Evolutionary conservation across 2,329 filamentous ascomycete species (phyloP).

Genomic region (Alternaria infectoria): DNA sequence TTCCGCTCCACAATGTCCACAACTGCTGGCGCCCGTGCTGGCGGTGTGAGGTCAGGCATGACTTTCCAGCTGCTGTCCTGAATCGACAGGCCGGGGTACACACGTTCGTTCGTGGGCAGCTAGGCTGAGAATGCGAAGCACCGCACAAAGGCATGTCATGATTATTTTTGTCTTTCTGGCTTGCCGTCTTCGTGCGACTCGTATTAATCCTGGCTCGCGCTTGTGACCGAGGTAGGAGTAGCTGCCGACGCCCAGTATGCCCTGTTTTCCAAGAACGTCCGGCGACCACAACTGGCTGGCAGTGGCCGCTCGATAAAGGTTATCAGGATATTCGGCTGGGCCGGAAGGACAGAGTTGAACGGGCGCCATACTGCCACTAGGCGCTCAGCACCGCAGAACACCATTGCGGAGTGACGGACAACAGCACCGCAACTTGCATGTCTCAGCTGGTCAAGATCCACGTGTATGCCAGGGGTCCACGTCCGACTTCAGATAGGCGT

Average conservation of each 20-base stretch:
- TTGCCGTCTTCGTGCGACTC: constrained; percentile 36
- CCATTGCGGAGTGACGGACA: constrained; percentile 22
- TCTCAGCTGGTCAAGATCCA: constrained; percentile 33
- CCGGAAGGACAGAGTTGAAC: constrained; percentile 22
- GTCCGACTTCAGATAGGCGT: constrained; percentile 22
- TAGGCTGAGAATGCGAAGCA: constrained; percentile 27
- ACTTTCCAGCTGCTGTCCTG: constrained; percentile 18
- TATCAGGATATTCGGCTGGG: constrained; percentile 19
- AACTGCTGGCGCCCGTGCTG: constrained; percentile 24
- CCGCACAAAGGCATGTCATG: constrained; percentile 26
- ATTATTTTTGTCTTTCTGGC: constrained; percentile 40
- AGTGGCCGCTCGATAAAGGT: constrained; percentile 16
- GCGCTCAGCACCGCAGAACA: constrained; percentile 16
- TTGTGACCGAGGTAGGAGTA: constrained; percentile 23
- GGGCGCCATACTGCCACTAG: constrained; percentile 19
- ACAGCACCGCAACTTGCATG: constrained; percentile 10
- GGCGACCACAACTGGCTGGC: constrained; percentile 21
- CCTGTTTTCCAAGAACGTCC: constrained; percentile 22
- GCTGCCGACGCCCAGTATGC: constrained; percentile 12
- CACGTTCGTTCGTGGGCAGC: constrained; percentile 15
- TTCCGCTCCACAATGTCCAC: constrained; percentile 25
- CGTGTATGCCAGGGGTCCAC: constrained; percentile 40
- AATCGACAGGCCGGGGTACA: constrained; percentile 17
- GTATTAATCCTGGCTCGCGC: constrained; percentile 32
- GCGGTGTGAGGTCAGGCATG: constrained; percentile 38